phyloP scores from a whole-genome alignment of 371 early-diverging fungal species.

The Mortierella polycephala region DNA sequence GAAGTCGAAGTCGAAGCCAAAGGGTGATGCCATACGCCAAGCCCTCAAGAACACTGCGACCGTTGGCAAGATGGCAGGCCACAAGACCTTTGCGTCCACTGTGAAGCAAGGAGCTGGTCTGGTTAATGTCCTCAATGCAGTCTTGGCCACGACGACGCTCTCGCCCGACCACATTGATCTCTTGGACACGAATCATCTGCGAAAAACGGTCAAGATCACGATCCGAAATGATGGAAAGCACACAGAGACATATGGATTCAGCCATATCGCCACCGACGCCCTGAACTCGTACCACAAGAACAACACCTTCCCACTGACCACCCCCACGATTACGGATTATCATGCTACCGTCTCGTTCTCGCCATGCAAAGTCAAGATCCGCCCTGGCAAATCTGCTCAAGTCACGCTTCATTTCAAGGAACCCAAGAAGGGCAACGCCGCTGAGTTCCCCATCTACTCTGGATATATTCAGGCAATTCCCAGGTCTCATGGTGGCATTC shows the following conservation, averaged over 20 bases:
- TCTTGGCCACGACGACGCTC: constrained; percentile 62
- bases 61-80: constrained; percentile 49
- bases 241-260: constrained; percentile 62
- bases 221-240: constrained; percentile 68
- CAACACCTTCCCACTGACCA: constrained; percentile 27
- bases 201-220: constrained; percentile 59
- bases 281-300: constrained; percentile 55
- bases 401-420: constrained; percentile 56
- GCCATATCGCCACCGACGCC: constrained; percentile 58
- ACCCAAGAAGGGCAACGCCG: constrained; percentile 50
- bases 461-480: constrained; percentile 43
- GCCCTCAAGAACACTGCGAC: constrained; percentile 63
- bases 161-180: constrained; percentile 73
- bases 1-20: constrained; percentile 15
- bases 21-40: constrained; percentile 31
- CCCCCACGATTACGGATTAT: constrained; percentile 37
- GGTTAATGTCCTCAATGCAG: constrained; percentile 70
- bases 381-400: constrained; percentile 54
- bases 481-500: constrained; percentile 11
- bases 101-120: constrained; percentile 81
- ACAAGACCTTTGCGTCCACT: constrained; percentile 56
- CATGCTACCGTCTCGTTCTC: constrained; percentile 54
- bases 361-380: constrained; percentile 40
- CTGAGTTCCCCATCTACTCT: constrained; percentile 49
- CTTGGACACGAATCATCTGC: constrained; percentile 63